Conservation (phyloP, 257 asterid genomes). For the Thymus quinquecostatus region DNA sequence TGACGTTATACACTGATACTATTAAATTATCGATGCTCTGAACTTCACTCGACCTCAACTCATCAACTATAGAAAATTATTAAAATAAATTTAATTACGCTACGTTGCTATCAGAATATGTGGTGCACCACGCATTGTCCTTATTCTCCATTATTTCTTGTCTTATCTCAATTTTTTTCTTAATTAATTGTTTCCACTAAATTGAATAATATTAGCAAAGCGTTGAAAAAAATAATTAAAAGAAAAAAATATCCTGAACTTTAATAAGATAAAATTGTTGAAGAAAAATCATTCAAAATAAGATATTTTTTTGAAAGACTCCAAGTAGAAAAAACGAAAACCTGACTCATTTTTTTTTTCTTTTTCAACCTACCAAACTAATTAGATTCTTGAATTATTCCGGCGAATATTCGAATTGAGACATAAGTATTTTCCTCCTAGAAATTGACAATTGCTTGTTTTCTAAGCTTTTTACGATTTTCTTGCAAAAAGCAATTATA, state of each 20-base stretch:
- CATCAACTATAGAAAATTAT: neutral
- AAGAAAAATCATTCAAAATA: too few species aligned
- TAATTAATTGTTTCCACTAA: neutral
- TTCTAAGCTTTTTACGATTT: conserved; percentile 11
- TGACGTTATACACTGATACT: too few species aligned
- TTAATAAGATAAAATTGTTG: too few species aligned
- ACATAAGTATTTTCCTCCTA: neutral
- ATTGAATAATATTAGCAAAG: neutral
- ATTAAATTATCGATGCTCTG: neutral
- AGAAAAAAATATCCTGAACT: too few species aligned
- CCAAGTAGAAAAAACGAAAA: neutral
- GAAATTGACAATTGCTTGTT: conserved; percentile 22
- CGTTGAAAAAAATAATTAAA: neutral
- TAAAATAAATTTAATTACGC: neutral
- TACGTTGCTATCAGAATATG: conserved; percentile 7
- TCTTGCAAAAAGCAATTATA: too few species aligned
- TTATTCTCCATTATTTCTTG: conserved; percentile 9
- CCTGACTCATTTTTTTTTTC: neutral
- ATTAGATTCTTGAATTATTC: conserved; percentile 18
- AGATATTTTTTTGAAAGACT: too few species aligned
- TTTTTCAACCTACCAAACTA: conserved; percentile 1
- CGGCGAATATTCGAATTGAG: conserved; percentile 35
- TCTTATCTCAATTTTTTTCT: neutral
- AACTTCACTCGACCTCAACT: neutral
- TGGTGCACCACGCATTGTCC: conserved; percentile 3